These are phyloP conservation scores for Pseudonitzschia multiseries DNA, from an alignment of 108 stramenopile genomes.

Conservation along the genomic window DNA sequence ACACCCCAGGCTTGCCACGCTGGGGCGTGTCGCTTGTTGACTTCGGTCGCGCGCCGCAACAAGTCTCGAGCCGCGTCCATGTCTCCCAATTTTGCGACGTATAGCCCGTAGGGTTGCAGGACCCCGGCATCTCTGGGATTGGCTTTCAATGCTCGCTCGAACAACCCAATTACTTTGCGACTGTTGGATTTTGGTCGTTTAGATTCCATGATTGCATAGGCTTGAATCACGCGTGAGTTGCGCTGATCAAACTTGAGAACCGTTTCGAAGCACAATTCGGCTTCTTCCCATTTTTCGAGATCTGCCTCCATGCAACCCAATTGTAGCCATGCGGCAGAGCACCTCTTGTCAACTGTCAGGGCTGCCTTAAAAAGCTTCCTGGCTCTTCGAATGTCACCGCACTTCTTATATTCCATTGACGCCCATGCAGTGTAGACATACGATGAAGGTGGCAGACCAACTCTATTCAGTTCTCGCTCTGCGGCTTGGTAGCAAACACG, in stretches of 20 bases:
- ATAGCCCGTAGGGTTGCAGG: constrained; percentile 86
- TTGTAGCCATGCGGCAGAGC: constrained; percentile 81
- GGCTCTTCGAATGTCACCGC: constrained; percentile 52
- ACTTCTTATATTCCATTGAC: constrained; percentile 78
- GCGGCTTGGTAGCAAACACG: constrained; percentile 77
- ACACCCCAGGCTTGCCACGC: constrained; percentile 93
- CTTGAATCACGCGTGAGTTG: constrained; percentile 85
- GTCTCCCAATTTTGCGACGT: constrained; percentile 83
- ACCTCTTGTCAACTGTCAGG: constrained; percentile 69
- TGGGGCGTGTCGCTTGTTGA: constrained; percentile 82
- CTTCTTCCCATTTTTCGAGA: constrained; percentile 68
- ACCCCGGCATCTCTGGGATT: constrained; percentile 85
- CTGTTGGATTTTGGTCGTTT: constrained; percentile 70
- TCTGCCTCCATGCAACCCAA: constrained; percentile 84
- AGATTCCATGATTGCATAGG: constrained; percentile 90
- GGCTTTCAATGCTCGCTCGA: constrained; percentile 80
- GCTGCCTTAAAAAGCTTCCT: constrained; percentile 64
- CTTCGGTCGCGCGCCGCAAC: constrained; percentile 69
- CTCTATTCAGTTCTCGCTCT: constrained; percentile 63
- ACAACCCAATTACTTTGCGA: constrained; percentile 77
- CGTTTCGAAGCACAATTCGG: constrained; percentile 74
- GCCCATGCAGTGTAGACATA: constrained; percentile 90
- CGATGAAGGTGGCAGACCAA: constrained; percentile 61
- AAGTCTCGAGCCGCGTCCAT: constrained; percentile 75
- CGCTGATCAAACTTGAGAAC: constrained; percentile 80